Evolutionary conservation across 2,329 filamentous ascomycete genomes (phyloP), one percentile per base, ranked within the genome.

Genomic region (Podosphaera fusca): DNA sequence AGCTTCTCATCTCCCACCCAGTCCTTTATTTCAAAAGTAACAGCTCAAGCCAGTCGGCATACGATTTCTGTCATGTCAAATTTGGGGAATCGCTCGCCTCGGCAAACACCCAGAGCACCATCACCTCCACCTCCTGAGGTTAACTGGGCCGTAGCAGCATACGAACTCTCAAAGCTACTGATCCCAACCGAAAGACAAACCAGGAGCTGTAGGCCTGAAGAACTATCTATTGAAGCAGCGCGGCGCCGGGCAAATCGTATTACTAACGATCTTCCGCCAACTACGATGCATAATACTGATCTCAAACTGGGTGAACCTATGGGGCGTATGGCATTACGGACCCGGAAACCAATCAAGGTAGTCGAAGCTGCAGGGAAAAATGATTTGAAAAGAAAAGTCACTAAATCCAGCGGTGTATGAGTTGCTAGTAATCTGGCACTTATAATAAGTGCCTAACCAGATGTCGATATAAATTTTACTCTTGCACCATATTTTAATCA

Each of bases 1-100:
- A 82, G 85, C 1, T 95, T 89, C 69, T 87, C 81, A 2, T 87
- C 88, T 1, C 87, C 89, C 0, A 96, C 90, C 0, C 85, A 90
- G 60, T 85, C 90, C 0, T 96, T 87, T 47, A 80, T 81, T 1
- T 87, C 87, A 31, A 94, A 87, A 69, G 81, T 87, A 9, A 78
- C 84, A 1, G 72, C 80, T 7, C 84, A 80, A 60, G 72, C 85
- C 60, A n/a, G 34, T 8, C 76, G 79, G 47, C 76, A 82, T 34
- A 84, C 75, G 60, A 69, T 81, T 34, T 84, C 82, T 1, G 75
- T 75, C 8, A 69, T 79, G 51, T 70, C 72, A 8, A 62, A 69
- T 40, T 63, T 67, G 34, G 50, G 38, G 66, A 66, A 61, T 67
- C 51, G 68, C 55, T 67, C 72, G 31, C 69, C 71, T 46, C 56